A percentile compares a stretch with the other conserved stretches of the same genome.
These are phyloP conservation scores for Bretziella fagacearum DNA, from an alignment of 2,329 filamentous ascomycete genomes.

Conservation along the genomic window DNA sequence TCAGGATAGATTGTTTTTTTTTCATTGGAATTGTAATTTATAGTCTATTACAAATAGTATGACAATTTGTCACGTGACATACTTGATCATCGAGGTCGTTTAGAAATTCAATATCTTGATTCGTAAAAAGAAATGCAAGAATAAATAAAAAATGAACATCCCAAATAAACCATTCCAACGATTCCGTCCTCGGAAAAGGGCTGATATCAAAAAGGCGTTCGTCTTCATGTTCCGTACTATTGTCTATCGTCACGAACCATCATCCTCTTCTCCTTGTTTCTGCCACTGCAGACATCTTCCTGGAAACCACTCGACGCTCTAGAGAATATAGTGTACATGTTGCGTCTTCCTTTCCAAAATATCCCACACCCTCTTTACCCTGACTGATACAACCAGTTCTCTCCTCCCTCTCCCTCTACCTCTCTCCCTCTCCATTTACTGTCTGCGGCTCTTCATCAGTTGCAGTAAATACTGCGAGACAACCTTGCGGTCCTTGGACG, in stretches of 20 bases:
- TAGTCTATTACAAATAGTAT: too few species aligned
- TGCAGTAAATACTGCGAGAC: slow-evolving; percentile 48
- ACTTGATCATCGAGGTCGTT: not conserved
- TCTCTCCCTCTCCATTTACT: slow-evolving; percentile 16
- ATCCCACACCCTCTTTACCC: not conserved
- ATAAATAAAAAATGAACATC: slow-evolving; percentile 3
- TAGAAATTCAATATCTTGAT: not conserved
- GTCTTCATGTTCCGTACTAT: not conserved
- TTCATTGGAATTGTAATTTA: not conserved
- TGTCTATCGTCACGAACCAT: not conserved
- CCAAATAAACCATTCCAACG: slow-evolving; percentile 7
- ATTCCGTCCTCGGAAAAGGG: not conserved
- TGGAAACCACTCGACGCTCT: not conserved
- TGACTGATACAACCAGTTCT: too few species aligned
- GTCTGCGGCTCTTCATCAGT: slow-evolving; percentile 32
- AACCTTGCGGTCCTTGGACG: slow-evolving; percentile 40
- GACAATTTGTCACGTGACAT: not conserved
- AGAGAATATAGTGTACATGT: slow-evolving; percentile 4
- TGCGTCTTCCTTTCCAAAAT: not conserved
- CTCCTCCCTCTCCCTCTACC: not conserved
- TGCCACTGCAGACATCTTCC: not conserved
- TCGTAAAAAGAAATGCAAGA: not conserved
- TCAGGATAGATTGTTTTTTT: too few species aligned
- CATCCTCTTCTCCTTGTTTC: not conserved
- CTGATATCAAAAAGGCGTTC: slow-evolving; percentile 4